These are phyloP conservation scores for Fusarium agapanthi DNA, from an alignment of 2,329 filamentous ascomycete genomes.

Conservation along the genomic window DNA sequence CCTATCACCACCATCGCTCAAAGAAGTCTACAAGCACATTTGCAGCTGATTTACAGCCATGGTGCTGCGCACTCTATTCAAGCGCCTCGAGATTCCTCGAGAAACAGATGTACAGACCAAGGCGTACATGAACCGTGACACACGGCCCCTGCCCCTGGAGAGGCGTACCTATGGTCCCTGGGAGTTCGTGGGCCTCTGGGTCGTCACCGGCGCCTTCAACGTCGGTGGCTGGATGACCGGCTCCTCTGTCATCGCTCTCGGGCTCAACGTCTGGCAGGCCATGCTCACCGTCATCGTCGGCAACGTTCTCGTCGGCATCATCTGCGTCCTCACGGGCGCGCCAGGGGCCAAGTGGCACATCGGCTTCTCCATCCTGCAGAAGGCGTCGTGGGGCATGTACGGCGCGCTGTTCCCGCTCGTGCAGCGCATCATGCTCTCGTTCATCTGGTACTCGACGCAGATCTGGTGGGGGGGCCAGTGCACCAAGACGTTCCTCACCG, in stretches of 20 bases:
- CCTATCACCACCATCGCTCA: not conserved
- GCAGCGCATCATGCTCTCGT: not conserved
- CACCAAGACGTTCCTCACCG: not conserved
- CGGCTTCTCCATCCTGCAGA: not conserved
- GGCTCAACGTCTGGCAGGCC: not conserved
- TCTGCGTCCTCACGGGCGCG: not conserved
- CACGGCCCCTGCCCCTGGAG: not conserved
- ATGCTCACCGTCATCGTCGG: not conserved
- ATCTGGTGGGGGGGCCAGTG: not conserved
- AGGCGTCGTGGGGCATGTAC: not conserved
- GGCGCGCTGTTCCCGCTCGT: not conserved
- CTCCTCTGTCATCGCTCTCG: not conserved
- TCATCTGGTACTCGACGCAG: not conserved
- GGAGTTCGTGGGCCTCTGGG: not conserved
- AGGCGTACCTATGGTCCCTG: not conserved
- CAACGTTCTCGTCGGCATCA: not conserved
- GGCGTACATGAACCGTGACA: not conserved
- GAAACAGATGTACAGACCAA: not conserved
- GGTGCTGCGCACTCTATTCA: not conserved
- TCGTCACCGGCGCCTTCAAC: not conserved
- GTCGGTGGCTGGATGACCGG: not conserved
- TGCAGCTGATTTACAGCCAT: not conserved
- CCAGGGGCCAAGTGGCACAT: not conserved
- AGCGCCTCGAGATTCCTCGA: not conserved
- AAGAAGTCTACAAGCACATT: not conserved